Evolutionary conservation across 148 eudicot species (phyloP).

Genomic region (Fagopyrum esculentum): DNA sequence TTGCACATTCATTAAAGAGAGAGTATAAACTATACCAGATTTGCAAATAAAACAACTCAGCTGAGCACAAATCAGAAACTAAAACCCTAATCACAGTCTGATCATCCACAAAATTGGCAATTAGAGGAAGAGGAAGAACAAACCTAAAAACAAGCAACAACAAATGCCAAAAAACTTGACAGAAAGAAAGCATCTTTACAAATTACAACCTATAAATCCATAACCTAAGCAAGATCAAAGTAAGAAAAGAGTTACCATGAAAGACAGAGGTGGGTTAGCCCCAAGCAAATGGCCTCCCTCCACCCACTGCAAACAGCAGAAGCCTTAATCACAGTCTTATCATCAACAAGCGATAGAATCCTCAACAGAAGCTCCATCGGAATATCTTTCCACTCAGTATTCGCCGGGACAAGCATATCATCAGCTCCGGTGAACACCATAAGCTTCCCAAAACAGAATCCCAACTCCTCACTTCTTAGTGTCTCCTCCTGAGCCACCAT

Average conservation of each 20-base stretch:
- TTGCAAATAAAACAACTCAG: background rate
- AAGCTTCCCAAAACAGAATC: conserved; percentile 51
- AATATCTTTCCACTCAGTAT: conserved; percentile 72
- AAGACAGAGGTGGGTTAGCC: conserved; percentile 66
- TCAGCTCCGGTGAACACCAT: conserved; percentile 45
- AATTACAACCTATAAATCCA: background rate
- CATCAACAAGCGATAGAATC: conserved; percentile 74
- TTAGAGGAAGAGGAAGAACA: background rate
- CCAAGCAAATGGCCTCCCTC: conserved; percentile 82
- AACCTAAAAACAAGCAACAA: background rate
- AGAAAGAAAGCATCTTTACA: background rate
- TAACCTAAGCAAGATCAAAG: no score
- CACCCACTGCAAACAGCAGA: conserved; percentile 83
- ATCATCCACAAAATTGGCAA: conserved; percentile 2
- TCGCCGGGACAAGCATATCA: conserved; percentile 28
- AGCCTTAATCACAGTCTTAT: conserved; percentile 67
- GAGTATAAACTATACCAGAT: background rate
- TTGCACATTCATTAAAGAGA: background rate
- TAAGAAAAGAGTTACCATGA: conserved; percentile 44
- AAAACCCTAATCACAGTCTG: background rate
- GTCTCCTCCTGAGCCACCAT: conserved; percentile 38
- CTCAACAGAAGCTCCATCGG: conserved; percentile 87
- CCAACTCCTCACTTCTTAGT: conserved; percentile 41
- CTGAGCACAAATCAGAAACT: background rate
- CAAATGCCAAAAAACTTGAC: conserved; percentile 1